Evolutionary conservation across 2,329 filamentous ascomycete species (phyloP).

Genomic region (Davidsoniella eucalypti): DNA sequence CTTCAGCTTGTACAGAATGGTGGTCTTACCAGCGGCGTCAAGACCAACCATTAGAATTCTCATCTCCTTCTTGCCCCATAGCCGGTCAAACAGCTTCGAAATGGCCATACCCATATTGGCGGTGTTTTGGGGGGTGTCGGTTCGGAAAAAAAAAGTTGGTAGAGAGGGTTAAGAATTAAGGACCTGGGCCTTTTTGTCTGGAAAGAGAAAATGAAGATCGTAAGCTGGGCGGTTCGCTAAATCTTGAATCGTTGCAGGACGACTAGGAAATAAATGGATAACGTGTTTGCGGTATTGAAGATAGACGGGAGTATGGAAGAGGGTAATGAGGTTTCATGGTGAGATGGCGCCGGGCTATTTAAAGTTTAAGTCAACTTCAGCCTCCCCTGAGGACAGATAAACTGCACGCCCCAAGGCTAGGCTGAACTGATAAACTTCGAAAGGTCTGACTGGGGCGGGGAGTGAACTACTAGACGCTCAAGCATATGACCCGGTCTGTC

Average conservation of each 20-base stretch:
- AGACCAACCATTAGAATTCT: conserved; percentile 99
- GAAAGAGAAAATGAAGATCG: conserved; percentile 1
- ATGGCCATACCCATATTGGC: conserved; percentile 81
- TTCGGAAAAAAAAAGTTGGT: conserved; percentile 9
- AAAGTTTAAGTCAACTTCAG: conserved; percentile 9
- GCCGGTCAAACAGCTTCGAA: conserved; percentile 88
- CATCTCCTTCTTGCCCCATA: conserved; percentile 99
- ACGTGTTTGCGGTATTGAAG: conserved; percentile 1
- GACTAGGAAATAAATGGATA: conserved; percentile 1
- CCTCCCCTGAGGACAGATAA: conserved; percentile 13
- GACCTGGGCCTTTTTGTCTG: conserved; percentile 8
- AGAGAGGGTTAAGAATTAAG: conserved; percentile 10
- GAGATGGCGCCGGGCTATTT: conserved; percentile 9
- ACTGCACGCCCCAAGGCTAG: conserved; percentile 11
- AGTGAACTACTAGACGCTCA: neutral
- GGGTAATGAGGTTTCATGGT: neutral
- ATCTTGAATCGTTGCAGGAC: neutral
- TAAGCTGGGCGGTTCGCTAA: neutral
- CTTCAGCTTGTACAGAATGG: conserved; percentile 99
- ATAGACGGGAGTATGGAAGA: neutral
- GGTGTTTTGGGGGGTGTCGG: conserved; percentile 18
- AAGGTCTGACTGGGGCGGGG: neutral
- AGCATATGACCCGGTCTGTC: neutral
- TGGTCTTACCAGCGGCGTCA: conserved; percentile 98
- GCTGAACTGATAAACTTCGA: conserved; percentile 7